phyloP scores from a whole-genome alignment of 805 yeast genomes.

The Pichia paraexigua region DNA sequence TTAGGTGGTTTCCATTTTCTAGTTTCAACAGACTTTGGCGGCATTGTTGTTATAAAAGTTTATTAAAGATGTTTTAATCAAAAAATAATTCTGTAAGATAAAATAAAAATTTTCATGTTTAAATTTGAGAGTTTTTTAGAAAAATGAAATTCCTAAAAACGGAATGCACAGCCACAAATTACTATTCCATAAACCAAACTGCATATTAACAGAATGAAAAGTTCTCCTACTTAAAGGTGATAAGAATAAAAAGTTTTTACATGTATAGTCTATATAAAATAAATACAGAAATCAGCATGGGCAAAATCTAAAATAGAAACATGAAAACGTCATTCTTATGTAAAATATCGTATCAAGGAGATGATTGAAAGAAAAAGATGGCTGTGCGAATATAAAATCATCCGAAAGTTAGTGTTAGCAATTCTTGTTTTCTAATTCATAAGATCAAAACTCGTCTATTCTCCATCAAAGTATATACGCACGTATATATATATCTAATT shows the following conservation, averaged over 20 bases:
- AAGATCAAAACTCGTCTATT: no score
- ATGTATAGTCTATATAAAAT: not conserved
- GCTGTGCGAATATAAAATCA: not conserved
- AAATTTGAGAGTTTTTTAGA: not conserved
- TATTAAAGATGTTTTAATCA: not conserved
- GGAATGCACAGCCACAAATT: not conserved
- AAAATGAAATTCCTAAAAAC: not conserved
- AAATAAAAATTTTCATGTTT: slow-evolving; percentile 2
- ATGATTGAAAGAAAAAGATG: not conserved
- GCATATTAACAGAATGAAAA: not conserved
- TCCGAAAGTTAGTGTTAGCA: no score
- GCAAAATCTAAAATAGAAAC: not conserved
- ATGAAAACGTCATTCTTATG: not conserved
- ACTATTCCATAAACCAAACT: not conserved
- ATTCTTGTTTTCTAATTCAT: no score
- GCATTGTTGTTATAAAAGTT: slow-evolving; percentile 4
- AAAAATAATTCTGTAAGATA: not conserved
- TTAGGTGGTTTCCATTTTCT: slow-evolving; percentile 84
- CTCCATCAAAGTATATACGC: no score
- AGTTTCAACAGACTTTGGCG: slow-evolving; percentile 26
- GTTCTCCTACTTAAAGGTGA: no score
- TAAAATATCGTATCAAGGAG: not conserved
- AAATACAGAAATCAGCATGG: not conserved
- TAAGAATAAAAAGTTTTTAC: no score
- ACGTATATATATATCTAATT: no score